Base-by-base conservation (phyloP, 2,329 filamentous ascomycete genomes). In the Xylariales sp. region DNA sequence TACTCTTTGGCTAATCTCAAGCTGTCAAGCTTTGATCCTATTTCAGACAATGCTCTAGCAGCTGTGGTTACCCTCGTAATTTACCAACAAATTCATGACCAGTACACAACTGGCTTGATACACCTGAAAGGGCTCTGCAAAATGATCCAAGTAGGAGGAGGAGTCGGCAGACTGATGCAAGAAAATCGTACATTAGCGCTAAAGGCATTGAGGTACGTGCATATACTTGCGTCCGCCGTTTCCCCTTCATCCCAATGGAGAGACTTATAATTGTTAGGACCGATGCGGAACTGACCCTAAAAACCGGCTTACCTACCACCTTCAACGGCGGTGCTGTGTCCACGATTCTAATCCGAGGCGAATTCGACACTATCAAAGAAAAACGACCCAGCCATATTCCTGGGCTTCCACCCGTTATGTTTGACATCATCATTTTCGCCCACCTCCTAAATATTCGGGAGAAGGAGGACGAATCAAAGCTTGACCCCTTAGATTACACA, bases 141-240 rank as follows among this genome's bases (percentile, higher is more conserved):
- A 25, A 38, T 38, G 34, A 38, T 38, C 6, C 34, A 38, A 15
- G 11, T 38, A 4, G 11, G 34, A 22, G 34, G 34, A n/a, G 16
- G 31, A 33, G 15, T n/a, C 15, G 31, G 8, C 14, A 18, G 31
- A 33, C 31, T 27, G 24, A 27, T 27, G 24, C 7, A 27, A 27
- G 24, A 27, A n/a, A 27, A 27, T n/a, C 24, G 8, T n/a, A n/a
- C 24, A 27, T 27, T 27, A n/a, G 24, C 24, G n/a, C 24, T 27
- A 8, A 27, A 27, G 24, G 8, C 31, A 33, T 14, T 33, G 14
- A 35, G 32, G 10, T 20, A 9, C 14, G 10, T n/a, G n/a, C 14
- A 11, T 20, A 12, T 35, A 18, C 14, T 12, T 35, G 32, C 21
- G 12, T 35, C 21, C 32, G 18, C 14, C 15, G 12, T 20, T 20